Evolutionary conservation across 371 early-diverging fungal species (phyloP), one percentile per base, ranked within the genome.

Genomic region (Cokeromyces recurvatus): DNA sequence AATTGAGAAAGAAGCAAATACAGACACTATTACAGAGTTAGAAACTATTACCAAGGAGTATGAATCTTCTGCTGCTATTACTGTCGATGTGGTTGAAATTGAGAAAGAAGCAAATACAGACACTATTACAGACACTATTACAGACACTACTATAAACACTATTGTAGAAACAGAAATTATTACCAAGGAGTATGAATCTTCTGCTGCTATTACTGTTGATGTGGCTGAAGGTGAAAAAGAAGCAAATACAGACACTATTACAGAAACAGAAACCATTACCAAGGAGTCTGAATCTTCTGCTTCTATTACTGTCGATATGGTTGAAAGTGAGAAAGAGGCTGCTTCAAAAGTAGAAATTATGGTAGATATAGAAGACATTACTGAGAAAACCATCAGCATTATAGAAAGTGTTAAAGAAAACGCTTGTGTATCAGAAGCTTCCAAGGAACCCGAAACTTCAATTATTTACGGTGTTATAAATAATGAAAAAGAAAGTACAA

Each of bases 31-130:
- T 27, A 14, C 44, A 5, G 21, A 43, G 21, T 27, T 29, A 1
- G 40, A 50, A 14, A 22, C 34, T 16, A 37, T 37, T 22, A 25
- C 38, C 31, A 31, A 50, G 32, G 51, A 43, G 4, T 22, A 25
- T 32, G 42, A 14, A 0, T 24, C 43, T 19, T 25, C 34, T 16
- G 32, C 44, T 31, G 16, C 42, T 29, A 36, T 22, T 10, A n/a
- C 19, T 4, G 21, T 14, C 14, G n/a, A n/a, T n/a, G n/a, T n/a
- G n/a, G n/a, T n/a, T n/a, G n/a, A n/a, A n/a, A n/a, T n/a, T n/a
- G n/a, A n/a, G n/a, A n/a, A n/a, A n/a, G 50, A 42, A 0, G 25
- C 22, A 2, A 31, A 42, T 3, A 19, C 27, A 10, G 15, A 17
- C 4, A n/a, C 29, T 43, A 37, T 35, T 16, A 21, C 32, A 12